Conservation (phyloP, 176 grass and related monocot species). For the Triticum monococcum region DNA sequence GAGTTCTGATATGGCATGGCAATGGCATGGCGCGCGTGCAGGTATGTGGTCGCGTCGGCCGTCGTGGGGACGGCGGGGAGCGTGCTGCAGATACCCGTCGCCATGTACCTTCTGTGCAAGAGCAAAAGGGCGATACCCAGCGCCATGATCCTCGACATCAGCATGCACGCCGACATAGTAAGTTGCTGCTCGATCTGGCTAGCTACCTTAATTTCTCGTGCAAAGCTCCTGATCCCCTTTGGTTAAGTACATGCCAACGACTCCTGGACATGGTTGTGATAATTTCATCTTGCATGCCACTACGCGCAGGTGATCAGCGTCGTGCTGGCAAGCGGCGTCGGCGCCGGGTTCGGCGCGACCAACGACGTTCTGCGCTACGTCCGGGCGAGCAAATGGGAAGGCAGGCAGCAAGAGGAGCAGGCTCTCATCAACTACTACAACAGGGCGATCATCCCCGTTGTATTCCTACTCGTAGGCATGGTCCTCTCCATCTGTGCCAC, state of each 20-base stretch:
- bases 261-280: background rate
- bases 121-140: constrained; percentile 14
- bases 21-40: background rate
- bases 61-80: background rate
- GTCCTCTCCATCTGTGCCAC: constrained; percentile 8
- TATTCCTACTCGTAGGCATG: constrained; percentile 30
- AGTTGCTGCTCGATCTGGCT: background rate
- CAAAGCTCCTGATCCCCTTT: background rate
- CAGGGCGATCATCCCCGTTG: background rate
- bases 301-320: background rate
- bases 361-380: background rate
- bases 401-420: background rate
- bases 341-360: constrained; percentile 31
- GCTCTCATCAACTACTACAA: background rate
- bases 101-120: constrained; percentile 32
- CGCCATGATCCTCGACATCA: constrained; percentile 25
- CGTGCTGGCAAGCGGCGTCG: constrained; percentile 25
- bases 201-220: background rate
- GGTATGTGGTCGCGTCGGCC: constrained; percentile 5
- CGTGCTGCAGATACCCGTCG: constrained; percentile 24
- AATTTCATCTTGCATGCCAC: background rate
- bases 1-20: background rate
- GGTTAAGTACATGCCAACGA: background rate
- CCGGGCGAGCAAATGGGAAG: background rate
- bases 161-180: constrained; percentile 32